phyloP scores from a whole-genome alignment of 1,284 basidiomycete species.

The Cutaneotrichosporon sp. region DNA sequence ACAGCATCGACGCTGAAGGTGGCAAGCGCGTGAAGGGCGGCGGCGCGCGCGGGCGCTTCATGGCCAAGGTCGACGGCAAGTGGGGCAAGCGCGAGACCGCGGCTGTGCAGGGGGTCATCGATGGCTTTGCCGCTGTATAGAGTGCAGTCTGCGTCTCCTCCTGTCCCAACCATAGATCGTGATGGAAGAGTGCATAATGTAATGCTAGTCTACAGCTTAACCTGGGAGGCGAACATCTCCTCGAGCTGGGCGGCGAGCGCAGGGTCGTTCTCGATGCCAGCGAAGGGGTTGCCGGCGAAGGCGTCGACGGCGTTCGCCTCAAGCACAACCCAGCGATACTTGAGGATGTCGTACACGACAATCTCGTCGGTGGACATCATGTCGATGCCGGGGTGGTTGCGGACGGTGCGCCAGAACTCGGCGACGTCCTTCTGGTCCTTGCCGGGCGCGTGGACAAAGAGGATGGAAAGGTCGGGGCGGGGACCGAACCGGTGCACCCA shows the following conservation, averaged over 20 bases:
- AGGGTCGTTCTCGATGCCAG: not conserved
- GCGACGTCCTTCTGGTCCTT: conserved; percentile 27
- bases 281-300: conserved; percentile 37
- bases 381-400: conserved; percentile 62
- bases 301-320: conserved; percentile 51
- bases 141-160: conserved; percentile 27
- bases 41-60: conserved; percentile 53
- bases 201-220: conserved; percentile 2
- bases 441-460: conserved; percentile 47
- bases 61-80: conserved; percentile 52
- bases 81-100: conserved; percentile 42
- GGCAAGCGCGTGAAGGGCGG: conserved; percentile 51
- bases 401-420: conserved; percentile 28
- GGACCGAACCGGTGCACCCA: conserved; percentile 39
- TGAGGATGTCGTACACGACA: conserved; percentile 73
- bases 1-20: conserved; percentile 56
- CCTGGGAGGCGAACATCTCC: not conserved
- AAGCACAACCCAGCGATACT: conserved; percentile 60
- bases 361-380: conserved; percentile 66
- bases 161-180: conserved; percentile 8
- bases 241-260: not conserved
- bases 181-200: conserved; percentile 4
- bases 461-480: conserved; percentile 39
- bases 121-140: not conserved
- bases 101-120: conserved; percentile 28